Evolutionary conservation across 352 stramenopile genomes (phyloP), one percentile per base, ranked within the genome.

Genomic region (Pythium coloratum): DNA sequence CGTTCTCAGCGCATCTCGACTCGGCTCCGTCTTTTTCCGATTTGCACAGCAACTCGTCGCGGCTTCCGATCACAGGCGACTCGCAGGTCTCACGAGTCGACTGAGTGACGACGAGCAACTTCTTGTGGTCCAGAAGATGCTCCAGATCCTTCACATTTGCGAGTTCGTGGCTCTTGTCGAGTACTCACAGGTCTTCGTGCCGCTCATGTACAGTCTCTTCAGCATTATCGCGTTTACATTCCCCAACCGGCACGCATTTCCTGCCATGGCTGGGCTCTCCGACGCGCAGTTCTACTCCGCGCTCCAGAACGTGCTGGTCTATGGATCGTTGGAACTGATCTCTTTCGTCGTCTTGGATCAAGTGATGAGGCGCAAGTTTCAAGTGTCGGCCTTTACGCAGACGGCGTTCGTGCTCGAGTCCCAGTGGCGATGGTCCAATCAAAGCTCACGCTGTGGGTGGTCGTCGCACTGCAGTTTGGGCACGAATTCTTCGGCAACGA

Each of bases 121-220:
- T n/a, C n/a, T 64, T 4, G 30, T 72, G 8, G 70, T 75, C 2
- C 62, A 68, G 33, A 66, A 76, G 61, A 73, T 51, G 12, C 36
- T 68, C 0, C 62, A 55, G 7, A 66, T 80, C 3, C 67, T 80
- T 7, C 59, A 76, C n/a, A 70, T 70, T 32, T 49, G 67, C 55
- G 70, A 78, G 57, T 76, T 80, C 63, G 42, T 76, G 0, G 26
- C 76, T 36, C 56, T 80, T 9, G 38, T 77, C n/a, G 75, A 82
- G 56, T 82, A 75, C 61, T 65, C 64, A 0, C 70, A 79, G 49
- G 64, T 79, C 1, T 73, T 79, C 50, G 58, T 79, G 6, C 75
- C 72, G 1, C 55, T 75, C 32, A 49, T 76, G 26, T 82, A 78
- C 59, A 69, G 55, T 18, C 55, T 77, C 38, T 81, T 78, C n/a